Evolutionary conservation across 805 yeast genomes (phyloP), one percentile per base, ranked within the genome.

Genomic region (Zygoascus biomembranicola): DNA sequence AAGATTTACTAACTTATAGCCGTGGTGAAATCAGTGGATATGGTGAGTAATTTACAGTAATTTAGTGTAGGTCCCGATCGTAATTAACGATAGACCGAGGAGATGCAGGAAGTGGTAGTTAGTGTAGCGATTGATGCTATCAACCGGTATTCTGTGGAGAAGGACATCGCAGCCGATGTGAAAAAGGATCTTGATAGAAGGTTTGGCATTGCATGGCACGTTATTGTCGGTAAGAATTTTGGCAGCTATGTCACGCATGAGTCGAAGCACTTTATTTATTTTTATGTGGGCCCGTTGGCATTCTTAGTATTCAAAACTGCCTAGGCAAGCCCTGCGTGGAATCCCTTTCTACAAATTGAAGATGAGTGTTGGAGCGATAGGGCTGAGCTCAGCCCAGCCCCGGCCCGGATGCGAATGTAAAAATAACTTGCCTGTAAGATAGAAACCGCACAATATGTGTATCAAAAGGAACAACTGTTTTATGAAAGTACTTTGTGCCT

Each of bases 201-300:
- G 47, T 79, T 73, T 59, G 82, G 84, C 0, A 75, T 79, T 26
- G 73, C 83, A 8, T 81, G 86, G 86, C 85, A 81, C 63, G 81
- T 80, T 32, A 73, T 81, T 50, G 85, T 79, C 32, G 86, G 86
- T 20, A 69, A 72, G 58, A 76, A 79, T 51, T 81, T 81, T 63
- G 86, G 86, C 13, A 74, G 80, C 47, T 79, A 76, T 61, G 85
- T 81, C 23, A 79, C 85, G 39, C 85, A 81, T 59, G 73, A 69
- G 54, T 62, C 70, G 55, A 79, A 80, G 45, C 77, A 71, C 61
- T 81, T 81, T 63, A 72, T 77, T 5, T 81, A 81, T 64, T 77
- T 79, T 57, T 78, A 78, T 61, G 66, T 80, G 42, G 81, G 78
- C 47, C 74, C 73, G 51, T 64, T 76, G 55, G 82, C 82, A 43